Evolutionary conservation across 164 flowering plant species (phyloP), one percentile per base, ranked within the genome.

Genomic region (Umbellularia californica): DNA sequence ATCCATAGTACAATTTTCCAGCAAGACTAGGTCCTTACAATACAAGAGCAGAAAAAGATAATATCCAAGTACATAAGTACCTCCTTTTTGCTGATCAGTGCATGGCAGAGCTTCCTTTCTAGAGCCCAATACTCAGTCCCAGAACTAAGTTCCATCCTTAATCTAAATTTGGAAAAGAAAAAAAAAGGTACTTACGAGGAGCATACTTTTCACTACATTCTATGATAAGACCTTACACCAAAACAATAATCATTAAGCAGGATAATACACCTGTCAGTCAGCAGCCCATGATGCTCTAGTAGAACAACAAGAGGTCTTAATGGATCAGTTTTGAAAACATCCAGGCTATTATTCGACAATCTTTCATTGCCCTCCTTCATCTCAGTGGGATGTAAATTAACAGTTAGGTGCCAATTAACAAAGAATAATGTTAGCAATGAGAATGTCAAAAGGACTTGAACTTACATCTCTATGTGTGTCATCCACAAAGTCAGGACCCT

Each of bases 61-160:
- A 28, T 5, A 71, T 14, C 23, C 47, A 28, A 27, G 5, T 22
- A 50, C 4, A 65, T 33, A 52, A 55, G 51, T 81, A 92, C 97
- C 93, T 88, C 82, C 50, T 80, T 66, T 72, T 84, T 83, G 71
- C 65, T 79, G 17, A 35, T 70, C 58, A 90, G 74, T 67, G 89
- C 87, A 82, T 69, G 73, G 79, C 98, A 95, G 0, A 95, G 90
- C 82, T 85, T 90, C 82, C 98, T 90, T 81, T 95, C 99, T 63
- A 93, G 79, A 76, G 80, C 78, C 99, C 99, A 95, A 69, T 93
- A 95, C 83, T 91, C 95, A 78, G 86, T 86, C 60, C 99, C 99
- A 81, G 27, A 76, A 27, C 70, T 86, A 6, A 95, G 77, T 75
- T 95, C 99, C 80, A 80, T 85, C 74, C 70, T 81, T 64, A 92